Evolutionary conservation across 108 stramenopile species (phyloP), one percentile per base, ranked within the genome.

Genomic region (Cyclostephanos tholiformis): DNA sequence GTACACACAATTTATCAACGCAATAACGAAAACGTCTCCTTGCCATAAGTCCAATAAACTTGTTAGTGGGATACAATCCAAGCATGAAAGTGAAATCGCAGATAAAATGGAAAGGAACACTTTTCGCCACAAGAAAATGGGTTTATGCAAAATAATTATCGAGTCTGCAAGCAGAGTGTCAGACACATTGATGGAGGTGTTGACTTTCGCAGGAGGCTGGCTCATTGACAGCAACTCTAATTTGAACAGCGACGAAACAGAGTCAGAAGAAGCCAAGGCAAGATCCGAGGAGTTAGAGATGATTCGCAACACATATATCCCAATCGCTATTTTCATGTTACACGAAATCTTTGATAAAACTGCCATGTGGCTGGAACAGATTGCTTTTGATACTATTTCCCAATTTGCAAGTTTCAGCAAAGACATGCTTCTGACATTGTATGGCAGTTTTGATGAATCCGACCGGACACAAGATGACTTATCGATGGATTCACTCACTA

Each of bases 121-220:
- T 19, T 68, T 84, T 44, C 74, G 84, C 13, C 71, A 75, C 27
- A 62, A 75, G 48, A 87, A 85, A 63, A 60, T 56, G 44, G 69
- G 72, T 60, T 32, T 76, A 17, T 73, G 78, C 44, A 72, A 82
- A 30, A 69, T 59, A 17, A 69, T 86, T 3, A 61, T 87, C 16
- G 74, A 85, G 26, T 80, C 82, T 56, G 86, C 92, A 29, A 76
- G 67, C 41, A 64, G 71, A 20, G 90, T 85, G 6, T 78, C 76
- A 20, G 69, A 76, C 22, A 74, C 77, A 49, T 72, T 89, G 63
- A 55, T 77, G 52, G 67, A 60, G 22, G 92, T 94, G 51, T 76
- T 94, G 32, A 67, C 80, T 13, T 70, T 84, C 70, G 79, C 69
- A 1, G 90, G 92, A 74, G 92, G 92, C 9, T 94, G 89, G 90